Evolutionary conservation across 2,329 filamentous ascomycete genomes (phyloP), one percentile per base, ranked within the genome.

Genomic region (Cryoendolithus antarcticus): DNA sequence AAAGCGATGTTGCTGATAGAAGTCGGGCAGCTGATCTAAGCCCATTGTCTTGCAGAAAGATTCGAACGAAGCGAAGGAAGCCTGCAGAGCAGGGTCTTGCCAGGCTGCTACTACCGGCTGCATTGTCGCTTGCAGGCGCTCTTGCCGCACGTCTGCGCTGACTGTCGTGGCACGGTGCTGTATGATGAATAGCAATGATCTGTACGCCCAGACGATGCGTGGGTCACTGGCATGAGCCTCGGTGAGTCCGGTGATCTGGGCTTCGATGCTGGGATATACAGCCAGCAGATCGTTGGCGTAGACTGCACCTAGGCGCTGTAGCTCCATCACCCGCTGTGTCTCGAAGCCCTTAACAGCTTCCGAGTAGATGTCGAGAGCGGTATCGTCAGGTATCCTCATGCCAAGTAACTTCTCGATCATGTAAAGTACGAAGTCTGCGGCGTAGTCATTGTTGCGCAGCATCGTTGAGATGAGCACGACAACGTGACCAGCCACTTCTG

Each of bases 291-390:
- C 82, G 57, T 96, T 84, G 0, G 91, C 82, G 71, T 95, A 94
- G 52, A 86, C 85, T 45, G 84, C 78, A 5, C 89, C 89, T 31
- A 98, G 69, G 41, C 88, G 76, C 53, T 94, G 86, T 43, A 96
- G 70, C 59, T 98, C 89, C 40, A 86, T 72, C 60, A 86, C 86
- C 51, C 85, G 83, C 53, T 93, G 76, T 3, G 74, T 75, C 56
- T 95, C 86, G 10, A 98, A 70, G 42, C 93, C 85, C 55, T 88
- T 91, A 29, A 95, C 82, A 1, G 88, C 80, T 47, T 96, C 91
- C 9, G 83, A 86, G 59, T 88, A 94, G 3, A 76, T 67, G 31
- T 74, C 71, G 51, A 82, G 75, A 33, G 81, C 75, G 2, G 81
- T 77, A 40, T 83, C 74, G 32, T 84, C 75, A 3, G 74, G 68